Evolutionary conservation across 2,329 filamentous ascomycete genomes (phyloP).

Genomic region (Aspergillus terreus): DNA sequence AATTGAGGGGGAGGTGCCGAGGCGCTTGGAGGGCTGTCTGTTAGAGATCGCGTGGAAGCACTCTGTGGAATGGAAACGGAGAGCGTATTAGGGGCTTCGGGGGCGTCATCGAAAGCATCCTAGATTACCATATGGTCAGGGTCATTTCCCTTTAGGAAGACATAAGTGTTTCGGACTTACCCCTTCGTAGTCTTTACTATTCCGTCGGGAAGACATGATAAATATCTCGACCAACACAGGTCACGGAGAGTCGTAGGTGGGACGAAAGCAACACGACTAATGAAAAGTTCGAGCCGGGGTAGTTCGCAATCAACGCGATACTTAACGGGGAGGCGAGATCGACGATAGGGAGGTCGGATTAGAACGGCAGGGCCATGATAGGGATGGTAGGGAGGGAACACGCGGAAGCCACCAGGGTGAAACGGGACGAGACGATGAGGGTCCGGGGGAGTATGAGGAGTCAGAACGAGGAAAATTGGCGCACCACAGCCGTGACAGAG

Average conservation of each 20-base stretch:
- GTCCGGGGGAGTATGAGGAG: conserved; percentile 2
- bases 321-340: conserved; percentile 1
- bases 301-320: not conserved
- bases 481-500: not conserved
- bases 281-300: not conserved
- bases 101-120: conserved; percentile 81
- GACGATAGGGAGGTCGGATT: not conserved
- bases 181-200: conserved; percentile 42
- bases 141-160: not conserved
- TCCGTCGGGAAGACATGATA: conserved; percentile 37
- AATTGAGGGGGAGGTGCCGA: conserved; percentile 35
- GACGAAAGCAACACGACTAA: not conserved
- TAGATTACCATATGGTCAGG: conserved; percentile 29
- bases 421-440: not conserved
- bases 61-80: conserved; percentile 31
- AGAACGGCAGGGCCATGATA: conserved; percentile 15
- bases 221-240: conserved; percentile 15
- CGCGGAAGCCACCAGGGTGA: conserved; percentile 6
- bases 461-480: conserved; percentile 2
- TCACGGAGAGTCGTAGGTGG: conserved; percentile 1
- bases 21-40: conserved; percentile 41
- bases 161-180: conserved; percentile 22
- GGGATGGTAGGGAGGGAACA: conserved; percentile 7
- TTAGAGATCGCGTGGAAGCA: conserved; percentile 61
- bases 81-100: conserved; percentile 39